Conservation (phyloP, 1,139 yeast genomes). For the Sugiyamaella japonica region DNA sequence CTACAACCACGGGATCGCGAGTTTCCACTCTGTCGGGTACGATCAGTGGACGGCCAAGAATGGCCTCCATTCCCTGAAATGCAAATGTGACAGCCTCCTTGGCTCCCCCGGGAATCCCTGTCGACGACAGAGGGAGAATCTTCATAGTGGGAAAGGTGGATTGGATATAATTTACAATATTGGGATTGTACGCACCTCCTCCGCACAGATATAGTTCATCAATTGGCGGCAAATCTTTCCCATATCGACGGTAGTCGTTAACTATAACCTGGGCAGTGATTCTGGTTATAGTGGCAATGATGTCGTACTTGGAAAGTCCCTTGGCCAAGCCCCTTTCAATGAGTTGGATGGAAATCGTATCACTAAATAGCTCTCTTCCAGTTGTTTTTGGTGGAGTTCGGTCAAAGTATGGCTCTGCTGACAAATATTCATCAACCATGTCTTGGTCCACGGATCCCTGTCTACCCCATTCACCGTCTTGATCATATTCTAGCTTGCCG, state of each 20-base stretch:
- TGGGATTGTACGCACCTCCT: constrained; percentile 27
- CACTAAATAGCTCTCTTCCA: constrained; percentile 29
- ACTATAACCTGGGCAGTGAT: constrained; percentile 28
- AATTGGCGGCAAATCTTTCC: constrained; percentile 19
- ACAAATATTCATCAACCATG: constrained; percentile 23
- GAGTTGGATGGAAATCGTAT: constrained; percentile 21
- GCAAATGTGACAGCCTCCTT: constrained; percentile 29
- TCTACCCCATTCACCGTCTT: constrained; percentile 27
- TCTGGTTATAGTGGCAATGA: constrained; percentile 28
- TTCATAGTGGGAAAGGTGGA: constrained; percentile 23
- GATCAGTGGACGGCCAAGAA: constrained; percentile 26
- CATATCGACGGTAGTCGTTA: constrained; percentile 23
- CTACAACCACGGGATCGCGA: constrained; percentile 25
- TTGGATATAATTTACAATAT: constrained; percentile 26
- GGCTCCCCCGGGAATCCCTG: constrained; percentile 26
- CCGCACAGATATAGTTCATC: constrained; percentile 29
- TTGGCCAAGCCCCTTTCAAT: constrained; percentile 20
- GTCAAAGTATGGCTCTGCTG: constrained; percentile 23
- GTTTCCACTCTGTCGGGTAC: constrained; percentile 27
- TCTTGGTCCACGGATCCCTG: constrained; percentile 24
- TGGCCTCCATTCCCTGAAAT: constrained; percentile 29
- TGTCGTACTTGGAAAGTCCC: constrained; percentile 26
- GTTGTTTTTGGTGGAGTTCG: constrained; percentile 27
- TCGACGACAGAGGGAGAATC: constrained; percentile 20
- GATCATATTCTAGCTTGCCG: constrained; percentile 25